These are phyloP conservation scores for Rhexocercosporidium sp. DNA, from an alignment of 2,329 filamentous ascomycete genomes.

Conservation along the genomic window DNA sequence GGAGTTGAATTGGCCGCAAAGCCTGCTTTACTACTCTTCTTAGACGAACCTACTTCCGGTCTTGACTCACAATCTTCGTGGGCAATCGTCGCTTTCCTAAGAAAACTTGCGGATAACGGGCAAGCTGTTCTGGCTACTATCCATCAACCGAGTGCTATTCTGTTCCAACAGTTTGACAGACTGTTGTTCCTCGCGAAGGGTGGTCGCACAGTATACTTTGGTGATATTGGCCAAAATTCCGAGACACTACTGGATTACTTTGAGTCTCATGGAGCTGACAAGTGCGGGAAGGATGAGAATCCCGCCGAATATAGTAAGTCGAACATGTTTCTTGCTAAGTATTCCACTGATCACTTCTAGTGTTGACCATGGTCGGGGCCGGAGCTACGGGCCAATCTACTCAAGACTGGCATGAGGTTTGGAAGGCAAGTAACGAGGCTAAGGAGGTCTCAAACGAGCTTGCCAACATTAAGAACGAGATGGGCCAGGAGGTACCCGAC, in stretches of 20 bases:
- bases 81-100: slow-evolving; percentile 86
- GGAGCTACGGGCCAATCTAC: slow-evolving; percentile 65
- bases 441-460: slow-evolving; percentile 37
- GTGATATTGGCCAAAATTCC: slow-evolving; percentile 65
- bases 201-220: slow-evolving; percentile 82
- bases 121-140: slow-evolving; percentile 95
- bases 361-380: slow-evolving; percentile 57
- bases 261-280: slow-evolving; percentile 69
- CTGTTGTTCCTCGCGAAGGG: slow-evolving; percentile 79
- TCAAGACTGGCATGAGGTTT: slow-evolving; percentile 59
- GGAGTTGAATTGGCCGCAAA: slow-evolving; percentile 94
- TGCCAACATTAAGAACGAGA: slow-evolving; percentile 45
- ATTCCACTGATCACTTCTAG: slow-evolving; percentile 8
- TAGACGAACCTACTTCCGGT: slow-evolving; percentile 94
- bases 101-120: slow-evolving; percentile 87
- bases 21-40: slow-evolving; percentile 85
- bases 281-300: slow-evolving; percentile 73
- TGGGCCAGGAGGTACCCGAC: slow-evolving; percentile 57
- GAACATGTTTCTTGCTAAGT: slow-evolving; percentile 45
- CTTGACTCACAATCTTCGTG: slow-evolving; percentile 93
- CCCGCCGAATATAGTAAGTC: slow-evolving; percentile 79
- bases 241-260: slow-evolving; percentile 64
- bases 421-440: slow-evolving; percentile 44
- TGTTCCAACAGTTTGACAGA: slow-evolving; percentile 89
- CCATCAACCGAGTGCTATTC: slow-evolving; percentile 90